A percentile compares a stretch with the other conserved stretches of the same genome.
Conservation (phyloP, 306 rosid genomes). For the Abrus precatorius region DNA sequence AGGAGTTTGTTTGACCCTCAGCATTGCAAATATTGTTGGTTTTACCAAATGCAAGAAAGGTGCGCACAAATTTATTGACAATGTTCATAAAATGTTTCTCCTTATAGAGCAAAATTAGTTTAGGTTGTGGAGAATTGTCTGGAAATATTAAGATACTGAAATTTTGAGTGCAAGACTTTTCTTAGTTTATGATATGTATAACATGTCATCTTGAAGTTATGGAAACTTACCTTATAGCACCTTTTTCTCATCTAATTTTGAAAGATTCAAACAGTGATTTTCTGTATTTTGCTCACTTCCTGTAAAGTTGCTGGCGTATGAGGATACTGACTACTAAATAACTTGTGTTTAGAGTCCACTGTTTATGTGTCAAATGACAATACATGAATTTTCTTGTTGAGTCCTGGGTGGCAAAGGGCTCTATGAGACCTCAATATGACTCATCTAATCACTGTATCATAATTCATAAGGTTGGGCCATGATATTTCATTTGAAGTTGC, state of each 20-base stretch:
- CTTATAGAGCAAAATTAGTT: constrained; percentile 9
- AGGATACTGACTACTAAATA: constrained; percentile 13
- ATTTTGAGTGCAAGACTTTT: constrained; percentile 3
- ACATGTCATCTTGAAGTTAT: background rate
- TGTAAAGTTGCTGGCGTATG: background rate
- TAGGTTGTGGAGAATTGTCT: background rate
- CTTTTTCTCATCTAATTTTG: constrained; percentile 30
- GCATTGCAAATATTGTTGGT: constrained; percentile 94
- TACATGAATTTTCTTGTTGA: constrained; percentile 6
- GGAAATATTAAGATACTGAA: constrained; percentile 1
- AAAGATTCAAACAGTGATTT: constrained; percentile 8
- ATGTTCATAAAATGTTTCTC: constrained; percentile 30
- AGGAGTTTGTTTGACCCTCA: constrained; percentile 96
- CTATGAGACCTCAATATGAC: constrained; percentile 7
- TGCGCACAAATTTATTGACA: constrained; percentile 44
- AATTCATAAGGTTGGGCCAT: constrained; percentile 25
- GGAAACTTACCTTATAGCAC: constrained; percentile 19
- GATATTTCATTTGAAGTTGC: constrained; percentile 26
- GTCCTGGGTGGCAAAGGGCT: constrained; percentile 5
- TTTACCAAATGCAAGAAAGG: constrained; percentile 99
- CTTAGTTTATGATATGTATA: background rate
- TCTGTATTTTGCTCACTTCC: constrained; percentile 1
- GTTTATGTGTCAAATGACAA: constrained; percentile 19
- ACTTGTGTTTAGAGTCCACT: constrained; percentile 23
- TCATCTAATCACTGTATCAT: background rate